Evolutionary conservation across 371 early-diverging fungal species (phyloP).

Genomic region (Mycotypha africana): DNA sequence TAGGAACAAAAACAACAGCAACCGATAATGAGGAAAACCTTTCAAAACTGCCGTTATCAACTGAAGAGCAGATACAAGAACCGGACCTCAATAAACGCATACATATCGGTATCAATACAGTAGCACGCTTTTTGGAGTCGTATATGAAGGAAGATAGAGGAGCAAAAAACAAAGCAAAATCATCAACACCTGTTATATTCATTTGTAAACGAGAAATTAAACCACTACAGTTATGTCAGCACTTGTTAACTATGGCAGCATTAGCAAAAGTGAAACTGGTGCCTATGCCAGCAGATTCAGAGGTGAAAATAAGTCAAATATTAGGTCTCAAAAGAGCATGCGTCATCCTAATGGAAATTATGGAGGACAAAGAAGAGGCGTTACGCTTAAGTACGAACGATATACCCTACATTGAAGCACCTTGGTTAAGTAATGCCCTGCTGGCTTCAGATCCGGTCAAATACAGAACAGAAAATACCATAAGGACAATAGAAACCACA

Average conservation of each 20-base stretch:
- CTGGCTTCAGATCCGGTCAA: neutral
- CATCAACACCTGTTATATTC: conserved; percentile 18
- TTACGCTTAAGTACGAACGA: conserved; percentile 20
- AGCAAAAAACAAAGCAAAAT: no score
- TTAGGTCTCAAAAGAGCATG: conserved; percentile 17
- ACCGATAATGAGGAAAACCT: conserved; percentile 9
- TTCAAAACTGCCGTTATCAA: conserved; percentile 2
- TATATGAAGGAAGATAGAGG: conserved; percentile 9
- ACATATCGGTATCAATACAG: conserved; percentile 26
- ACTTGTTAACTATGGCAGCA: conserved; percentile 30
- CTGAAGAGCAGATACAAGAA: neutral
- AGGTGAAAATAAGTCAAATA: conserved; percentile 14
- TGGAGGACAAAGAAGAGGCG: conserved; percentile 19
- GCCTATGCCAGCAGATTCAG: conserved; percentile 23
- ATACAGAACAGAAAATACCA: conserved; percentile 8
- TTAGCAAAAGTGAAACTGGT: conserved; percentile 21
- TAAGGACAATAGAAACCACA: conserved; percentile 25
- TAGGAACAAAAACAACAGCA: conserved; percentile 17
- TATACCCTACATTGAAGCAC: conserved; percentile 18
- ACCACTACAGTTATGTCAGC: conserved; percentile 25
- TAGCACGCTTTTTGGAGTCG: conserved; percentile 21
- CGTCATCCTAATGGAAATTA: conserved; percentile 14
- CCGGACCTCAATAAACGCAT: conserved; percentile 23
- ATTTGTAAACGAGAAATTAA: conserved; percentile 37
- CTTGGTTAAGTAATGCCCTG: conserved; percentile 19